Evolutionary conservation across 495 filamentous ascomycete species (phyloP).

Genomic region (Hypoxylon cercidicola): DNA sequence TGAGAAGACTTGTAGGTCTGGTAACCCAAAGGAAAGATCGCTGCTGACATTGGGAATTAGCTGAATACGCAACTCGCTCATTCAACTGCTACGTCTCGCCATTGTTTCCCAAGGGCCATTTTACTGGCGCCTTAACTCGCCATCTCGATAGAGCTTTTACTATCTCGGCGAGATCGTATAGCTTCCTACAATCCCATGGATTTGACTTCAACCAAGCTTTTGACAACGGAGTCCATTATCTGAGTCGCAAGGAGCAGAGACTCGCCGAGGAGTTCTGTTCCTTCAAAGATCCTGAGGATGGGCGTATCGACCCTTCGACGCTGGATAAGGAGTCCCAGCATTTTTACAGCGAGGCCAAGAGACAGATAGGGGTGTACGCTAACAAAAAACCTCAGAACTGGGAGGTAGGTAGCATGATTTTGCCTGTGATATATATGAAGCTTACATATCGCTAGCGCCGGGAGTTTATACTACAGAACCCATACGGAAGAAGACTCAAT

Average conservation of each 20-base stretch:
- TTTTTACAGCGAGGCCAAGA: conserved; percentile 62
- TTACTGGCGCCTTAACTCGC: conserved; percentile 11
- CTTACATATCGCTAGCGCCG: conserved; percentile 14
- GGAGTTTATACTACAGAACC: conserved; percentile 20
- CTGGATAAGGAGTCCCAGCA: conserved; percentile 64
- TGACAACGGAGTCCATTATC: conserved; percentile 70
- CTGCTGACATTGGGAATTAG: conserved; percentile 32
- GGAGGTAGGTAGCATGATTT: neutral
- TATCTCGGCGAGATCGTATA: conserved; percentile 60
- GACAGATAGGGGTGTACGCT: conserved; percentile 61
- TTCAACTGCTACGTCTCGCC: conserved; percentile 78
- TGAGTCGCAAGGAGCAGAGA: conserved; percentile 72
- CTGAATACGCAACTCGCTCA: conserved; percentile 56
- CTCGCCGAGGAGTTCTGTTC: conserved; percentile 51
- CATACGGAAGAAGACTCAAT: conserved; percentile 35
- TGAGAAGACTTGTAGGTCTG: conserved; percentile 50
- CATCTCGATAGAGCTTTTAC: conserved; percentile 49
- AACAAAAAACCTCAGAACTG: neutral
- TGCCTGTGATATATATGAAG: neutral
- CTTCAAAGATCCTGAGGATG: conserved; percentile 49
- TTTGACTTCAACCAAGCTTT: conserved; percentile 71
- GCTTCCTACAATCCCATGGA: conserved; percentile 70
- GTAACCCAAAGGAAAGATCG: neutral
- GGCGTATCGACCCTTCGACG: conserved; percentile 61
- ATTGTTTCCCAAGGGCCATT: conserved; percentile 34